Conservation (phyloP, 2,329 filamentous ascomycete genomes). For the Hyphodiscus sp. region DNA sequence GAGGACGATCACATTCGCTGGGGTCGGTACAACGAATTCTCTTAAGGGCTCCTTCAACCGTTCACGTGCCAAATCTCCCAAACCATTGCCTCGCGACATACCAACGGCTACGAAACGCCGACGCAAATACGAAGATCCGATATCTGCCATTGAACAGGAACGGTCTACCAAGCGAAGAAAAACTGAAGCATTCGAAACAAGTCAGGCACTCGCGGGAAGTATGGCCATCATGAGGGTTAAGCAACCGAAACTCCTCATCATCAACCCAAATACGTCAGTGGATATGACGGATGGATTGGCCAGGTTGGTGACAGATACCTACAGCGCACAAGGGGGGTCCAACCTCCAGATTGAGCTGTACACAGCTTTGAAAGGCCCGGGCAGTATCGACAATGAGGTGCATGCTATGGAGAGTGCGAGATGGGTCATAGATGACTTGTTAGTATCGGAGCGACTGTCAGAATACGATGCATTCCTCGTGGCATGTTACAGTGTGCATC, state of each 20-base stretch:
- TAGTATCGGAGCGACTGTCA: slow-evolving; percentile 31
- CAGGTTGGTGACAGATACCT: slow-evolving; percentile 36
- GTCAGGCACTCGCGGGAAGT: background rate
- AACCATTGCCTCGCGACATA: background rate
- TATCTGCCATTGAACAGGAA: background rate
- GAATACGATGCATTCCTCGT: slow-evolving; percentile 72
- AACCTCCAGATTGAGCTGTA: slow-evolving; percentile 47
- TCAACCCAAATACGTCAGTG: slow-evolving; percentile 73
- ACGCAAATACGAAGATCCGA: background rate
- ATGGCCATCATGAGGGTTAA: background rate
- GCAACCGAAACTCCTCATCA: slow-evolving; percentile 50
- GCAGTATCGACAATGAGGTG: slow-evolving; percentile 70
- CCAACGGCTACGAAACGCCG: background rate
- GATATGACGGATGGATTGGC: slow-evolving; percentile 65
- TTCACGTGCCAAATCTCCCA: background rate
- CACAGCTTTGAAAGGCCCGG: slow-evolving; percentile 58
- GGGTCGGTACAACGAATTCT: background rate
- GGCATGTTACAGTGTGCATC: slow-evolving; percentile 83
- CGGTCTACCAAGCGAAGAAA: background rate
- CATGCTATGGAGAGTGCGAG: slow-evolving; percentile 60
- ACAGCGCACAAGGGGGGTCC: slow-evolving; percentile 22
- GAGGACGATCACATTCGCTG: background rate
- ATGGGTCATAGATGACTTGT: slow-evolving; percentile 53
- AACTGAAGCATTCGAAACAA: background rate
- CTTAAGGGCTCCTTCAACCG: background rate